Conservation (phyloP, 306 rosid species). For the Sicyos baderoa region DNA sequence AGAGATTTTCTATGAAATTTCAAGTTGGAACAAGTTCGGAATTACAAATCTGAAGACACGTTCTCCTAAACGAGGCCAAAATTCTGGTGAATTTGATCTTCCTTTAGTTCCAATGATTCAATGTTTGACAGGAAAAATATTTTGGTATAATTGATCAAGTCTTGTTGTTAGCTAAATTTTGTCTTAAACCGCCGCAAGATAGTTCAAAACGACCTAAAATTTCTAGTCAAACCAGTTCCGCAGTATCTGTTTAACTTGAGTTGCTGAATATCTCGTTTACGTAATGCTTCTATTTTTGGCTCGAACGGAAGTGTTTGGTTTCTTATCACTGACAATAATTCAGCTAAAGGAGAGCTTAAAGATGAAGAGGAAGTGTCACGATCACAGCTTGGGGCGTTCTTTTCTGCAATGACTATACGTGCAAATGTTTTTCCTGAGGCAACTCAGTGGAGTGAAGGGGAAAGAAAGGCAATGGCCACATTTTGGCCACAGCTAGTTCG, state of each 20-base stretch:
- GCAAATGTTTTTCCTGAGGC: constrained; percentile 85
- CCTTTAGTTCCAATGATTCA: not conserved
- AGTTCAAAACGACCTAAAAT: not conserved
- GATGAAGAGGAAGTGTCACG: constrained; percentile 59
- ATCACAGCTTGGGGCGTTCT: constrained; percentile 91
- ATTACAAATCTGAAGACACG: not conserved
- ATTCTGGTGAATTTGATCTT: not conserved
- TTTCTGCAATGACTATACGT: constrained; percentile 87
- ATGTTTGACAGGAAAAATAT: not conserved
- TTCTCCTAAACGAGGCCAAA: not conserved
- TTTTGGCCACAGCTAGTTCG: constrained; percentile 82
- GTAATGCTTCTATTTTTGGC: not conserved
- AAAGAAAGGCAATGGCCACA: constrained; percentile 57
- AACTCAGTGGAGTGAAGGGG: constrained; percentile 98
- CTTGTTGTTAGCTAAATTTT: not conserved
- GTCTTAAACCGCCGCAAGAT: not conserved
- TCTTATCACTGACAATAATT: constrained; percentile 9
- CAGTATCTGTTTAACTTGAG: not conserved
- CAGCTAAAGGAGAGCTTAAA: constrained; percentile 65
- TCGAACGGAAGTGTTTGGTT: not conserved
- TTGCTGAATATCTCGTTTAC: not conserved
- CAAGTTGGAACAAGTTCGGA: not conserved
- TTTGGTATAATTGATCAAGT: not conserved
- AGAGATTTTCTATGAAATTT: not conserved
- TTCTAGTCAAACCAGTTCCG: not conserved